phyloP scores from a whole-genome alignment of 2,329 filamentous ascomycete genomes.

The Dryadomyces quercivorus region DNA sequence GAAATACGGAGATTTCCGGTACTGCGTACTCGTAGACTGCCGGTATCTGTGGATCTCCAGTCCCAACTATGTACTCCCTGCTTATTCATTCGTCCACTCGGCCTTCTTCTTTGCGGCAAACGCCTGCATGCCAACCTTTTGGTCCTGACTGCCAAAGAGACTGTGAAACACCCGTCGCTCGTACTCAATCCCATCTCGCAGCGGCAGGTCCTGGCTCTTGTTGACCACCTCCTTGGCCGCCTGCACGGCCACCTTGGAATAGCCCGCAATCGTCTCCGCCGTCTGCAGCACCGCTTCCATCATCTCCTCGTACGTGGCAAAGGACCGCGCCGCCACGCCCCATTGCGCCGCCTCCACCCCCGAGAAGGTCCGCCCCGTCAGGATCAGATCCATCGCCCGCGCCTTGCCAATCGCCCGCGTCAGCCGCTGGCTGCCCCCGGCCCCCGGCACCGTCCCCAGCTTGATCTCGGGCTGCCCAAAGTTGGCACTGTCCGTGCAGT shows the following conservation, averaged over 20 bases:
- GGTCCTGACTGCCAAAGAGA: constrained; percentile 86
- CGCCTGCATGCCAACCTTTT: constrained; percentile 93
- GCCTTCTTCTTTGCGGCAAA: constrained; percentile 93
- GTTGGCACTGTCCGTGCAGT: constrained; percentile 73
- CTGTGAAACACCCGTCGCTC: constrained; percentile 89
- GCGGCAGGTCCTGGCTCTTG: constrained; percentile 84
- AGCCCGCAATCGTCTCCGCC: constrained; percentile 78
- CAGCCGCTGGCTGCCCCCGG: constrained; percentile 79
- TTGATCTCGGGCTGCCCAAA: constrained; percentile 98
- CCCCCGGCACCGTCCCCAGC: constrained; percentile 83
- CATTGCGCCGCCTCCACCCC: constrained; percentile 78
- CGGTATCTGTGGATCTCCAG: too few relatives aligned
- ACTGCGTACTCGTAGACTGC: too few relatives aligned
- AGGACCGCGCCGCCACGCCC: constrained; percentile 77
- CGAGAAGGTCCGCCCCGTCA: constrained; percentile 74
- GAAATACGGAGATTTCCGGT: background rate
- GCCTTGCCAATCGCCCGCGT: constrained; percentile 74
- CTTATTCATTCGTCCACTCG: constrained; percentile 72
- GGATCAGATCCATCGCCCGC: constrained; percentile 80
- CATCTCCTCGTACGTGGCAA: constrained; percentile 68
- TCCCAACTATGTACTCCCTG: background rate
- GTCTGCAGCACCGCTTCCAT: constrained; percentile 71
- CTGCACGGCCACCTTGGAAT: constrained; percentile 76
- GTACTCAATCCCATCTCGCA: constrained; percentile 87
- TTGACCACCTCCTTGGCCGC: constrained; percentile 97